phyloP scores from a whole-genome alignment of 2,329 filamentous ascomycete species.

The Clonostachys solani region DNA sequence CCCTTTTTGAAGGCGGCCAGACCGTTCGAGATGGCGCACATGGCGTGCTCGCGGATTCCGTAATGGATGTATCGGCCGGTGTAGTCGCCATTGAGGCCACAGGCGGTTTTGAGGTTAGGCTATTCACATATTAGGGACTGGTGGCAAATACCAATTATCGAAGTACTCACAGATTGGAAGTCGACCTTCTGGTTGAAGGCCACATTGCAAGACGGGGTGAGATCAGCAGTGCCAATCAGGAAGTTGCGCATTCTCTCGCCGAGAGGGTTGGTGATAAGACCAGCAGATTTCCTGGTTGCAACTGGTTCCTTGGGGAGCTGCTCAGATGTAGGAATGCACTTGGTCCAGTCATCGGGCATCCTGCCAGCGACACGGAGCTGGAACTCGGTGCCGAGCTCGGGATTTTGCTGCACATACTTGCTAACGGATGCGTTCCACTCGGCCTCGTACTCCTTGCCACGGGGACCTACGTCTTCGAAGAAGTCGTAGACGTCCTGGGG shows the following conservation, averaged over 20 bases:
- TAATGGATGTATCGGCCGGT: constrained; percentile 54
- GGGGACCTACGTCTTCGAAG: constrained; percentile 37
- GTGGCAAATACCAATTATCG: background rate
- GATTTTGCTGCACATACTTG: constrained; percentile 35
- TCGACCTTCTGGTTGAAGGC: constrained; percentile 46
- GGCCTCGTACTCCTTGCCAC: constrained; percentile 36
- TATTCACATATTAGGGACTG: constrained; percentile 6
- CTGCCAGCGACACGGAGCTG: constrained; percentile 37
- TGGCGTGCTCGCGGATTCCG: constrained; percentile 58
- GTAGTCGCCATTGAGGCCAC: constrained; percentile 50
- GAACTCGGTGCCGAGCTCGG: constrained; percentile 45
- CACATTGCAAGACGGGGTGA: constrained; percentile 50
- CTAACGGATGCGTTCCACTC: constrained; percentile 39
- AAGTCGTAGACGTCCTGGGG: constrained; percentile 42
- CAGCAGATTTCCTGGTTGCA: constrained; percentile 43
- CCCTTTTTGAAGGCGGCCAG: constrained; percentile 51
- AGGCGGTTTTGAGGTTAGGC: constrained; percentile 29
- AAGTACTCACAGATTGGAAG: constrained; percentile 31
- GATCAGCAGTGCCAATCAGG: constrained; percentile 49
- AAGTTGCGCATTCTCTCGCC: constrained; percentile 39
- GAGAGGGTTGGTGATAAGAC: constrained; percentile 45
- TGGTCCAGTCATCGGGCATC: constrained; percentile 38
- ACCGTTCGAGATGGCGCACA: constrained; percentile 54
- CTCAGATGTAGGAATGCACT: constrained; percentile 37
- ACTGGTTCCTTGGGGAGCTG: constrained; percentile 39